A percentile compares a stretch with the other conserved stretches of the same genome.
These are phyloP conservation scores for Boletus sp. DNA, from an alignment of 768 basidiomycete species.

Conservation along the genomic window DNA sequence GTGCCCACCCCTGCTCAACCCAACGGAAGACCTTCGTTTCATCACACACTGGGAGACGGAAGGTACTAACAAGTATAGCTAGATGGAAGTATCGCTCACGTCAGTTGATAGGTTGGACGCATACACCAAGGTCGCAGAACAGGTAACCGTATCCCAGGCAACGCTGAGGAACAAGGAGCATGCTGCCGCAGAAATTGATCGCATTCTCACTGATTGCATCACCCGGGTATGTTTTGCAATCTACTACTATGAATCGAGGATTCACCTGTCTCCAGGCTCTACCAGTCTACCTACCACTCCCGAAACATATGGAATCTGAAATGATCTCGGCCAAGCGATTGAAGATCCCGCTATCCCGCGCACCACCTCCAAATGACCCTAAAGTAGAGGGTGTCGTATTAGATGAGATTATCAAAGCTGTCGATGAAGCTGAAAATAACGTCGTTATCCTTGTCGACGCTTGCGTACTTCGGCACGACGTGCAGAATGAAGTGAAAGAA, in stretches of 20 bases:
- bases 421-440: constrained; percentile 57
- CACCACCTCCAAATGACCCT: constrained; percentile 51
- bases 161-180: constrained; percentile 48
- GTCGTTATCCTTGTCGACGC: constrained; percentile 80
- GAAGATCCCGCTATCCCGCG: constrained; percentile 51
- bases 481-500: constrained; percentile 58
- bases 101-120: constrained; percentile 61
- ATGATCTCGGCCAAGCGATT: constrained; percentile 68
- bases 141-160: constrained; percentile 72
- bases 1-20: constrained; percentile 75
- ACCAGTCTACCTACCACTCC: constrained; percentile 85
- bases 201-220: constrained; percentile 69
- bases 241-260: not conserved
- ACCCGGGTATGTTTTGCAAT: constrained; percentile 40
- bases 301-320: constrained; percentile 73
- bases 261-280: constrained; percentile 49
- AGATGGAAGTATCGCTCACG: not conserved
- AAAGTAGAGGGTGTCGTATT: constrained; percentile 68
- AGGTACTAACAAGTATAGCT: constrained; percentile 37
- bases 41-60: constrained; percentile 88
- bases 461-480: constrained; percentile 72
- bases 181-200: constrained; percentile 75
- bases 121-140: constrained; percentile 70
- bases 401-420: constrained; percentile 63
- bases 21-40: constrained; percentile 69